Percentiles rank a stretch among this genome's conserved stretches.
These are phyloP conservation scores for Trametes cinnabarina DNA, from an alignment of 768 basidiomycete species.

Conservation along the genomic window DNA sequence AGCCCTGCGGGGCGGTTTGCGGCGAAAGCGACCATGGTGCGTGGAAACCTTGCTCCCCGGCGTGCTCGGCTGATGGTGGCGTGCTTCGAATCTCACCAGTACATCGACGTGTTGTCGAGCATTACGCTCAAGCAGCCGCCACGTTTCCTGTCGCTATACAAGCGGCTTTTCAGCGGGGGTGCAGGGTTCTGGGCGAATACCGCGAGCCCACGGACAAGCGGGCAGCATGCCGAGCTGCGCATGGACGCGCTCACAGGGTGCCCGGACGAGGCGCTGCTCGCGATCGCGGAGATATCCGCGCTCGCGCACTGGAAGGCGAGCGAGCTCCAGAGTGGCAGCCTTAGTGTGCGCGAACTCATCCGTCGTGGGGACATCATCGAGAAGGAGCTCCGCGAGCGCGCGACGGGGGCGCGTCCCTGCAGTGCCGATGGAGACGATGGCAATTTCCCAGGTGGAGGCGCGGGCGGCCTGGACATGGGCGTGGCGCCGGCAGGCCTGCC, in stretches of 20 bases:
- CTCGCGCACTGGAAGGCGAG: constrained; percentile 73
- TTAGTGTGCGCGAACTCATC: constrained; percentile 75
- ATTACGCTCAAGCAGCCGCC: constrained; percentile 60
- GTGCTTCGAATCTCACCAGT: constrained; percentile 42
- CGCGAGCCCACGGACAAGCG: constrained; percentile 21
- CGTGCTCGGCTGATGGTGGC: background rate
- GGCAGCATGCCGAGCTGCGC: constrained; percentile 44
- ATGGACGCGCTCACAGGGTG: constrained; percentile 75
- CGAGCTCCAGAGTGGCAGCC: constrained; percentile 59
- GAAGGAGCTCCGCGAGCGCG: constrained; percentile 52
- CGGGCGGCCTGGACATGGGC: constrained; percentile 4
- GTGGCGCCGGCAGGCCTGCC: constrained; percentile 17
- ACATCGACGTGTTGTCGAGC: constrained; percentile 75
- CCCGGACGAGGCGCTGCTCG: constrained; percentile 75
- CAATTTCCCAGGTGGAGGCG: constrained; percentile 6
- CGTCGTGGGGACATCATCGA: constrained; percentile 72
- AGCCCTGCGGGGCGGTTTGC: constrained; percentile 51
- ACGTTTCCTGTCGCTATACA: constrained; percentile 64
- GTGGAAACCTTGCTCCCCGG: constrained; percentile 28
- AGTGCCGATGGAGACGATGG: constrained; percentile 8
- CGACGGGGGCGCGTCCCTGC: constrained; percentile 9
- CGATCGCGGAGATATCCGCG: constrained; percentile 69
- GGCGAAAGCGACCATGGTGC: constrained; percentile 71
- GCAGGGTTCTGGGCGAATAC: constrained; percentile 43
- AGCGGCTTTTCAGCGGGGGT: constrained; percentile 54